phyloP scores from a whole-genome alignment of 169 alveolate species.

The Eimeria acervulina region DNA sequence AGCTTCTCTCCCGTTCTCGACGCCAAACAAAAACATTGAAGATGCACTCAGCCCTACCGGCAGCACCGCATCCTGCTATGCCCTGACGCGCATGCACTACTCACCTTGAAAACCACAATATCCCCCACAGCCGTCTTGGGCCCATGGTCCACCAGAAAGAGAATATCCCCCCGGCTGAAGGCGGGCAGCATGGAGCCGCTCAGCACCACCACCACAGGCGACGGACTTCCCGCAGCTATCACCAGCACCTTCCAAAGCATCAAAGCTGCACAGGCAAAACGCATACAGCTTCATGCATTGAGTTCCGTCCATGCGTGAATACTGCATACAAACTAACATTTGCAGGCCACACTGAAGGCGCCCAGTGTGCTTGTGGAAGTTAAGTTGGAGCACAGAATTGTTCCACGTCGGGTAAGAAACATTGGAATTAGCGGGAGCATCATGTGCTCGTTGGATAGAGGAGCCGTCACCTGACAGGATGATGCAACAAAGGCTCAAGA shows the following conservation, averaged over 20 bases:
- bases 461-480: conserved; percentile 45
- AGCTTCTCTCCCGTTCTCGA: neutral
- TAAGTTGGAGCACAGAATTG: neutral
- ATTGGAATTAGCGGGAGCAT: neutral
- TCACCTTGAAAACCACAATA: conserved; percentile 83
- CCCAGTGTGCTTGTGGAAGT: neutral
- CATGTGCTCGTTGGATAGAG: neutral
- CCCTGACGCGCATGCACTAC: neutral
- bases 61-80: neutral
- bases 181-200: conserved; percentile 97
- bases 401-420: neutral
- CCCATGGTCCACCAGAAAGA: conserved; percentile 88
- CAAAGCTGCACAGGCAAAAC: conserved; percentile 90
- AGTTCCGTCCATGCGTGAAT: neutral
- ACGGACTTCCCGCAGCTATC: conserved; percentile 92
- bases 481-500: conserved; percentile 55
- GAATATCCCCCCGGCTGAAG: conserved; percentile 96
- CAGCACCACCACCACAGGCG: conserved; percentile 97
- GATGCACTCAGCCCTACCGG: neutral
- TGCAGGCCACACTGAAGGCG: neutral
- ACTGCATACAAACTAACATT: neutral
- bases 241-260: conserved; percentile 96
- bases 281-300: neutral
- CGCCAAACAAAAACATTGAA: neutral
- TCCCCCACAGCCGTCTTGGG: conserved; percentile 80